These are phyloP conservation scores for Neofusicoccum kwambonambiense DNA, from an alignment of 2,329 filamentous ascomycete species.

Conservation along the genomic window DNA sequence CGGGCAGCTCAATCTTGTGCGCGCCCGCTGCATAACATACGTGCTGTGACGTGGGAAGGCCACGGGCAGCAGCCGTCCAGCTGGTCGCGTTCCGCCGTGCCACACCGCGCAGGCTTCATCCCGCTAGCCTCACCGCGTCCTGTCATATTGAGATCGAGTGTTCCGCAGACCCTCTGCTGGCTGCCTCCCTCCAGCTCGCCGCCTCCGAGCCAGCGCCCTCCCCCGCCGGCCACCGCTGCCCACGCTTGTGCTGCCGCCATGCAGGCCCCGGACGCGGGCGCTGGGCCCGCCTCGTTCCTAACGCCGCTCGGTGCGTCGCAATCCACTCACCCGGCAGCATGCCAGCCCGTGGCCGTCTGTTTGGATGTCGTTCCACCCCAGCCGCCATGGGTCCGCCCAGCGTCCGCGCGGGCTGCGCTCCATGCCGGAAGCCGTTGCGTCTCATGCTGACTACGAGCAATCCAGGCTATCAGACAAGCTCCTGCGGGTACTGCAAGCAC, in stretches of 20 bases:
- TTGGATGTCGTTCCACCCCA: conserved; percentile 28
- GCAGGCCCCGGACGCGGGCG: conserved; percentile 35
- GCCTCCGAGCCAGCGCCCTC: conserved; percentile 20
- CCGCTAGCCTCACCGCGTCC: conserved; percentile 5
- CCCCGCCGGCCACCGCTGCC: conserved; percentile 18
- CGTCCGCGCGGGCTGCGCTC: background rate
- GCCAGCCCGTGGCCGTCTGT: conserved; percentile 38
- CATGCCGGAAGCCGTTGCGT: conserved; percentile 5
- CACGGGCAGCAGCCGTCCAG: background rate
- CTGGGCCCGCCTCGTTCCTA: conserved; percentile 25
- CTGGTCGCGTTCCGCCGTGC: background rate
- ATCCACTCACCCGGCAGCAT: conserved; percentile 37
- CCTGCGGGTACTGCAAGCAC: conserved; percentile 53
- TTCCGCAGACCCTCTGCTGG: background rate
- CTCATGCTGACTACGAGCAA: conserved; percentile 18
- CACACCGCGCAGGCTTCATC: background rate
- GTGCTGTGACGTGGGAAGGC: conserved; percentile 10
- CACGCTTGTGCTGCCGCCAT: conserved; percentile 43
- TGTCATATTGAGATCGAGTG: background rate
- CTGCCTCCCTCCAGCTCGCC: conserved; percentile 18
- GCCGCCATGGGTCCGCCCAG: background rate
- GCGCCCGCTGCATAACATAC: conserved; percentile 9
- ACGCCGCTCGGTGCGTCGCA: conserved; percentile 41
- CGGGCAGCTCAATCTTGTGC: background rate
- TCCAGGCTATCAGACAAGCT: conserved; percentile 48